Base-by-base conservation (phyloP, 2,329 filamentous ascomycete genomes). In the Fusarium circinatum region DNA sequence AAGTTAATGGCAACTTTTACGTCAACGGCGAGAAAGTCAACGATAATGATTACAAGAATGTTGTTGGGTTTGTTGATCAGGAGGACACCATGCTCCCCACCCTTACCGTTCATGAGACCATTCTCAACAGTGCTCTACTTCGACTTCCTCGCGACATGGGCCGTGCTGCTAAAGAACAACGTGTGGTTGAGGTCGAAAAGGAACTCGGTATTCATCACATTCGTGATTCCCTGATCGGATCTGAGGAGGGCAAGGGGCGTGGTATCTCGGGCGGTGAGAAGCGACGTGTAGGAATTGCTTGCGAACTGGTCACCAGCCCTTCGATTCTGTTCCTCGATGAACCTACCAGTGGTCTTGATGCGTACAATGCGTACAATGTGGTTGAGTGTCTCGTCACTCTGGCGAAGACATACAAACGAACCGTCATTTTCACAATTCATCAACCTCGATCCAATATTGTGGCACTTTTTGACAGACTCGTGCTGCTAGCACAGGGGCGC, bases 361-460 rank as follows among this genome's bases (percentile, higher is more conserved):
- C 96, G 2, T 99, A 92, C 86, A 99, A 99, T 80, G 97, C 97
- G 11, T 99, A 96, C 86, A 99, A 99, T 74, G 96, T 99, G 44
- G 91, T 99, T 32, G 96, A 99, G 81, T 98, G 95, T 78, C 88
- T 99, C 15, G 96, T 98, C 44, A 98, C 93, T 3, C 85, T 99
- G 49, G 96, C 97, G 58, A 98, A 98, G 85, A 96, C 91, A 47
- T 99, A 98, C 85, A 97, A 98, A 84, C 90, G 97, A 69, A 99
- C 97, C 2, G 95, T 99, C 62, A 93, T 99, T 71, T 98, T 99
- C 84, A 99, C 96, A 20, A 99, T 99, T 73, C 96, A 99, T 82
- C 96, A 99, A 79, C 96, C 96, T 42, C 91, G 97, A 75, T 99
- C 96, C 17, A 99, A 99, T 82, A 99, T 99, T 79, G 96, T 98